Base-by-base conservation (phyloP, 108 stramenopile species). In the Pseudonitzschia delicatissima region DNA sequence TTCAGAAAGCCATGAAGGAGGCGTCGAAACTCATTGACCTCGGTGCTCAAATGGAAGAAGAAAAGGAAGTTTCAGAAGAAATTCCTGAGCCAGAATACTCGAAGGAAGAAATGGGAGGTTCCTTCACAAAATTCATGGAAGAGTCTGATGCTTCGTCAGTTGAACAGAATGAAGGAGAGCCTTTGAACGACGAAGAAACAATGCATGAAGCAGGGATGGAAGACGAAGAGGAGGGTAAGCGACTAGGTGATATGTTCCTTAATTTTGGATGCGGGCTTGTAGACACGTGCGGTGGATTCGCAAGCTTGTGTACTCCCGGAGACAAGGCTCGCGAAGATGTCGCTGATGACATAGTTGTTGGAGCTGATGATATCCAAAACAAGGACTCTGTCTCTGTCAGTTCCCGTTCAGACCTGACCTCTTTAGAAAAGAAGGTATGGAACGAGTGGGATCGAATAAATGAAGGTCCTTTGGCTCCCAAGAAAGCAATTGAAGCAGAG, bases 401-500 rank as follows among this genome's bases (percentile, higher is more conserved):
- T 44, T 71, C 70, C 4, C 47, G 57, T 42, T 74, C 66, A 12
- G 21, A 47, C 18, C 26, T 69, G 55, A 67, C 68, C 0, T 61
- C 36, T 9, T 15, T 66, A 21, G 73, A 74, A 31, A 66, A 74
- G 55, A 58, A 67, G 12, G 68, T 76, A 33, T 69, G 74, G 68
- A 68, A 65, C 52, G 74, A 76, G 59, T 69, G 74, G 67, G 74
- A 76, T 44, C 68, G 67, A 25, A 32, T 40, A 11, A 60, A 58
- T 58, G 68, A 48, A 11, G 20, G n/a, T 27, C 36, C 40, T 11
- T 5, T 61, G 2, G 15, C 18, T 4, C 9, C 8, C 13, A 29
- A 35, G 15, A 11, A 27, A 27, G 31, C 48, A 5, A 55, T 21
- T 7, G 53, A 35, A 28, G 12, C 35, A 42, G 12, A 29, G 11